These are phyloP conservation scores for Gastrodia elata DNA, from an alignment of 106 monocot species.

Conservation along the genomic window DNA sequence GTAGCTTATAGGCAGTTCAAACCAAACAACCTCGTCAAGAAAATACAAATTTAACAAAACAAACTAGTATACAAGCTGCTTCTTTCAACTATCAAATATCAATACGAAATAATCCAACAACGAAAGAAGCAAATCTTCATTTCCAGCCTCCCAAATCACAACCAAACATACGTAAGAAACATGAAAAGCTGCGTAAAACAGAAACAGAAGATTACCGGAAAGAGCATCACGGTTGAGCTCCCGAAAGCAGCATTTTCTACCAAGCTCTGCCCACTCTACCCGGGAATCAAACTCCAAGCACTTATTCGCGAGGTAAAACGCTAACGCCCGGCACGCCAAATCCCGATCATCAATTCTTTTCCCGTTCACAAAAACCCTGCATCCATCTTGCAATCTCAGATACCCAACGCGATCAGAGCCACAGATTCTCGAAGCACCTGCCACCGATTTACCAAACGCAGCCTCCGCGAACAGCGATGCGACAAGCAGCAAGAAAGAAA, in stretches of 20 bases:
- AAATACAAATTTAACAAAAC: neutral
- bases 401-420: constrained; percentile 14
- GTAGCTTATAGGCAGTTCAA: neutral
- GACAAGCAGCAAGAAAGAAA: constrained; percentile 6
- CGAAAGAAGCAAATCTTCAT: neutral
- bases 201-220: constrained; percentile 11
- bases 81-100: neutral
- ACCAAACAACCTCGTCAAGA: neutral
- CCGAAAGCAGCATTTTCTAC: constrained; percentile 6
- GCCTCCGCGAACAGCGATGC: neutral
- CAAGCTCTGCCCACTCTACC: constrained; percentile 8
- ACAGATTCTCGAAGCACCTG: constrained; percentile 8
- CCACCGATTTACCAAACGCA: neutral
- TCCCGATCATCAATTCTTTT: constrained; percentile 9
- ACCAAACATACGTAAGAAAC: neutral
- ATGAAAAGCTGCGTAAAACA: neutral
- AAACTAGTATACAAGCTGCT: neutral
- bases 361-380: constrained; percentile 7
- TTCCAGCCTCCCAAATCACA: neutral
- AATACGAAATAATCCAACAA: neutral
- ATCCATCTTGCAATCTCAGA: constrained; percentile 13
- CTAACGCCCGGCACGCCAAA: constrained; percentile 9
- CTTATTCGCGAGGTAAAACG: constrained; percentile 1
- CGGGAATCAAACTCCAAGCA: constrained; percentile 12
- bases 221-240: neutral